Base-by-base conservation (phyloP, 2,329 filamentous ascomycete genomes). In the Penicillium hordei region DNA sequence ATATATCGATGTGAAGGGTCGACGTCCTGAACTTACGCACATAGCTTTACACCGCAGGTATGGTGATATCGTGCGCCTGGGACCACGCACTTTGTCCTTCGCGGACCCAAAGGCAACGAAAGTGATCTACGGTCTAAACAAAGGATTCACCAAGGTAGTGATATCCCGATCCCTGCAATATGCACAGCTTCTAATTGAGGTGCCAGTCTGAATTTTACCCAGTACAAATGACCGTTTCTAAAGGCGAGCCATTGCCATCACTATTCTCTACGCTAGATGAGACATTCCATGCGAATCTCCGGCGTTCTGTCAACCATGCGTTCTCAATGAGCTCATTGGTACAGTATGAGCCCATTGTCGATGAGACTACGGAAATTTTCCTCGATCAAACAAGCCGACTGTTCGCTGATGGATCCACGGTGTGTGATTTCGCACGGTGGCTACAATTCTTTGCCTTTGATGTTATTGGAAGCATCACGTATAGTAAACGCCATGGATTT, bases 361-460 rank as follows among this genome's bases (percentile, higher is more conserved):
- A 91, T 70, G 88, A 86, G 63, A 91, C 88, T 1, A 87, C 88
- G 0, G 83, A 85, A 61, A 76, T 90, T 2, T 93, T 92, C 71
- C 81, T 93, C 6, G 73, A 81, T 33, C 84, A 86, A 69, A 88
- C 85, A 0, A 79, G 84, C 60, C 76, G 78, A 2, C 68, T 87
- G 3, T 88, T 81, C 62, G 81, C 78, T 5, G 60, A 62, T 3
- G 61, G 56, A 5, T 29, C 50, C 4, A 48, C 60, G 17, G 49
- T 58, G 9, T 68, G 64, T 50, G 58, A 68, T 31, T 68, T 71
- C 39, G 56, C 61, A 19, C 46, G 59, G 6, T 93, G 89, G 89
- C 76, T 93, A 57, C 89, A 93, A 68, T 92, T 87, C 70, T 92
- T 90, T 65, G 90, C 90, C 0, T 93, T 92, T 67, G 90, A 93